phyloP scores from a whole-genome alignment of 2,329 filamentous ascomycete genomes.

The Stenocarpella maydis region DNA sequence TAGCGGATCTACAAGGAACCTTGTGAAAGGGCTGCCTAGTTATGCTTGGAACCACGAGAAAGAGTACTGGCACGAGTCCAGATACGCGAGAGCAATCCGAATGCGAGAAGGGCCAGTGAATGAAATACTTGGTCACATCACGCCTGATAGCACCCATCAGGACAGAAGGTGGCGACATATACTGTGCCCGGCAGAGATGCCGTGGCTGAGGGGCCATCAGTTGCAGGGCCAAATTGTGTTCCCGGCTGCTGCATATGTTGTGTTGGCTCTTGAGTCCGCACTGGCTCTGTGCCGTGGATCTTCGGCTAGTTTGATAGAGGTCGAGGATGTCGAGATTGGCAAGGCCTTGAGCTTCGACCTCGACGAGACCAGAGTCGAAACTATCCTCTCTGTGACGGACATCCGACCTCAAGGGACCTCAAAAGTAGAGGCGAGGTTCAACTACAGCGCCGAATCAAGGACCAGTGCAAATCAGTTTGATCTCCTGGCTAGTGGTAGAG shows the following conservation, averaged over 20 bases:
- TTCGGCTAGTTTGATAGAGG: neutral
- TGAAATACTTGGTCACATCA: slow-evolving; percentile 26
- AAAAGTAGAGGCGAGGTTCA: too few species aligned
- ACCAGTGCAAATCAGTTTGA: neutral
- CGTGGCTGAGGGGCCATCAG: slow-evolving; percentile 51
- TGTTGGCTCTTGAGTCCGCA: slow-evolving; percentile 37
- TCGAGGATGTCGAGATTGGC: neutral
- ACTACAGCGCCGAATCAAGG: neutral
- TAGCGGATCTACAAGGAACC: neutral
- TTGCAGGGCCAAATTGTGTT: slow-evolving; percentile 47
- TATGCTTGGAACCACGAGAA: slow-evolving; percentile 34
- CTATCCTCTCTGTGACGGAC: neutral
- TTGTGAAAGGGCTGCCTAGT: slow-evolving; percentile 21
- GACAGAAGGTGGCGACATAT: slow-evolving; percentile 40
- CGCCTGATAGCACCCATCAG: neutral
- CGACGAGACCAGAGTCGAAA: slow-evolving; percentile 3
- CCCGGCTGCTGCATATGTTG: slow-evolving; percentile 43
- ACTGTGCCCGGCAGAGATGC: slow-evolving; percentile 39
- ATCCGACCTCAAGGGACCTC: neutral
- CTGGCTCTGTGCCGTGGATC: neutral
- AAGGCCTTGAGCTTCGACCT: neutral
- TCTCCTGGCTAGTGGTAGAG: neutral
- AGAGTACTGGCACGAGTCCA: slow-evolving; percentile 6
- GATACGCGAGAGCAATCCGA: neutral
- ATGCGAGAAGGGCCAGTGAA: neutral